These are phyloP conservation scores for Cystofilobasidium bisporidii DNA, from an alignment of 768 basidiomycete genomes.

Conservation along the genomic window DNA sequence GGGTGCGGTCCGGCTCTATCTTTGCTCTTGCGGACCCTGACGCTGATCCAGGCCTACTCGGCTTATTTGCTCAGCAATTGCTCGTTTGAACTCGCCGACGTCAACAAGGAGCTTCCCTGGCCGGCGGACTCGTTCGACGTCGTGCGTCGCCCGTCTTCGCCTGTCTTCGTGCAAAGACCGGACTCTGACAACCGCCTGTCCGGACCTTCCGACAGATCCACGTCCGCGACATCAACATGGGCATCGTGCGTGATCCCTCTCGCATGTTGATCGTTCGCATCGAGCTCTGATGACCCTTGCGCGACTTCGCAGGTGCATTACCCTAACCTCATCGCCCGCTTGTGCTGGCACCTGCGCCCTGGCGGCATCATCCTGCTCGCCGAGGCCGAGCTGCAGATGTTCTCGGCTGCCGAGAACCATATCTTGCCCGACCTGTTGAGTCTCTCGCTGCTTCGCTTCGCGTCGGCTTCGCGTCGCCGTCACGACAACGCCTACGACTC, in stretches of 20 bases:
- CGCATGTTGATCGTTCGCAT: not conserved
- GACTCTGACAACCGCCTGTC: not conserved
- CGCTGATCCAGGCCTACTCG: no score
- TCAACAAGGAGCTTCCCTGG: constrained; percentile 14
- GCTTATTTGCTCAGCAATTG: not conserved
- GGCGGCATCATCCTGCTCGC: constrained; percentile 22
- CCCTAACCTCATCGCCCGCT: not conserved
- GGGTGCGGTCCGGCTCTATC: no score
- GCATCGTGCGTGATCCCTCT: not conserved
- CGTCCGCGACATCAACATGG: constrained; percentile 21
- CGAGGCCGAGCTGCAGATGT: not conserved
- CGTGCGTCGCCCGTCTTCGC: not conserved
- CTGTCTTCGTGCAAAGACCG: not conserved
- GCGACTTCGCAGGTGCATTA: not conserved
- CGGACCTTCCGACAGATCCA: not conserved
- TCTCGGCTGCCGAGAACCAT: constrained; percentile 1
- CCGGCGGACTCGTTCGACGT: constrained; percentile 18
- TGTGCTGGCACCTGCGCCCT: constrained; percentile 3
- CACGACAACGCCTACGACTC: no score
- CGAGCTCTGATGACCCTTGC: not conserved
- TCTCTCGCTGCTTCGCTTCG: not conserved
- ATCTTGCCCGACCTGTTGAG: constrained; percentile 3
- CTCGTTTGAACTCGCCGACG: constrained; percentile 22
- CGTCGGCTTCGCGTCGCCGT: not conserved
- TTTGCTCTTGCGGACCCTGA: no score